Percentiles rank a stretch among this genome's conserved stretches.
These are phyloP conservation scores for Colletotrichum musae DNA, from an alignment of 2,329 filamentous ascomycete species.

Conservation along the genomic window DNA sequence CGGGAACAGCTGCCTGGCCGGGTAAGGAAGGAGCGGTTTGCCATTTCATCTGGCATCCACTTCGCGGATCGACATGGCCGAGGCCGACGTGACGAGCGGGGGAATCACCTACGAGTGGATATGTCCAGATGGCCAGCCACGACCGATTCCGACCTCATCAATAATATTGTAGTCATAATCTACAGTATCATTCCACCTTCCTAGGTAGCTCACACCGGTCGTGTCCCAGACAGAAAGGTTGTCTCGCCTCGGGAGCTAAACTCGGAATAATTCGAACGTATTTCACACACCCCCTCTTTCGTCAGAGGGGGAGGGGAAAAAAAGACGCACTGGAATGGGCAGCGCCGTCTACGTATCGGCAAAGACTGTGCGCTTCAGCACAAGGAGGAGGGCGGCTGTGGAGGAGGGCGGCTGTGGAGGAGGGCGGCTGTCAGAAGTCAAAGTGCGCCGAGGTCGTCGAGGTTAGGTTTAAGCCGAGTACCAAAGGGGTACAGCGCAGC, in stretches of 20 bases:
- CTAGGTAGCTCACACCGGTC: conserved; percentile 34
- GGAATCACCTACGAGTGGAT: conserved; percentile 21
- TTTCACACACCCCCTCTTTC: conserved; percentile 11
- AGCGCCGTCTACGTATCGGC: conserved; percentile 27
- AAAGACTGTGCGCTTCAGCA: conserved; percentile 30
- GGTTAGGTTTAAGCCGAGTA: conserved; percentile 9
- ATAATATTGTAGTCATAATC: conserved; percentile 34
- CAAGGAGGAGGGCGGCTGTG: conserved; percentile 34
- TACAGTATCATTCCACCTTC: conserved; percentile 30
- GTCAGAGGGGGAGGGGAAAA: conserved; percentile 1
- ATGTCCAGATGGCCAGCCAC: conserved; percentile 14
- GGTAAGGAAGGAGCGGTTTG: conserved; percentile 29
- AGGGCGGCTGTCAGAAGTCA: conserved; percentile 40
- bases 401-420: conserved; percentile 25
- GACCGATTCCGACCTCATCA: conserved; percentile 18
- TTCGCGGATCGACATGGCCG: conserved; percentile 31
- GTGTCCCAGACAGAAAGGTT: conserved; percentile 41
- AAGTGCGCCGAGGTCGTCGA: conserved; percentile 31
- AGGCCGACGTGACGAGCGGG: conserved; percentile 23
- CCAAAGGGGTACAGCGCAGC: conserved; percentile 32
- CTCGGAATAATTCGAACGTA: conserved; percentile 24
- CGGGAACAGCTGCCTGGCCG: conserved; percentile 23
- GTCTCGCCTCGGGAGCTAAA: conserved; percentile 40
- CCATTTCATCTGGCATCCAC: conserved; percentile 30
- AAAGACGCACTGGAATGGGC: conserved; percentile 21